These are phyloP conservation scores for Fusarium longipes DNA, from an alignment of 2,329 filamentous ascomycete species.

Conservation along the genomic window DNA sequence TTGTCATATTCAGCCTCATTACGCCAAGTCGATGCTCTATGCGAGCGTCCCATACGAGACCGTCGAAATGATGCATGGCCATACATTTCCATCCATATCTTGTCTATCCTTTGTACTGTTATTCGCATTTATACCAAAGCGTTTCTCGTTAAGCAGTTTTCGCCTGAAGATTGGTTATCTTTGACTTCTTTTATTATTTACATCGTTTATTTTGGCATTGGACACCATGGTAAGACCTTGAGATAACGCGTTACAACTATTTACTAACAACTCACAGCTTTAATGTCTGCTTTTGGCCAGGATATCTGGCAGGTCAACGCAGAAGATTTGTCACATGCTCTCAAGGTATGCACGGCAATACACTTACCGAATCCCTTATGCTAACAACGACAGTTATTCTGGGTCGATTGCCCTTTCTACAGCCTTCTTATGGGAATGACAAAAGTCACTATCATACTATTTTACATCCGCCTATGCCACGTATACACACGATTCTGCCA, in stretches of 20 bases:
- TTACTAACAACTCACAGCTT: background rate
- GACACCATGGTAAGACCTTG: background rate
- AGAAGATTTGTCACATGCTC: background rate
- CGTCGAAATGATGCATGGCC: conserved; percentile 16
- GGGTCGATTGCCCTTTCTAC: conserved; percentile 15
- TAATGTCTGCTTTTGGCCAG: conserved; percentile 20
- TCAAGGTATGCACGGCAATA: background rate
- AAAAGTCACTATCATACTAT: conserved; percentile 9
- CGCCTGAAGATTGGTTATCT: conserved; percentile 6
- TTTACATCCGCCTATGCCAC: conserved; percentile 16
- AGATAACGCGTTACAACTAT: accelerated
- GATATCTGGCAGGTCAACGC: conserved; percentile 14
- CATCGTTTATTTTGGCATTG: conserved; percentile 10
- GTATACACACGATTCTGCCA: conserved; percentile 13
- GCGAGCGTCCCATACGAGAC: conserved; percentile 12
- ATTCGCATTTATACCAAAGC: conserved; percentile 19
- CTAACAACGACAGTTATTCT: background rate
- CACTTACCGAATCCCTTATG: accelerated
- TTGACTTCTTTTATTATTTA: conserved; percentile 7
- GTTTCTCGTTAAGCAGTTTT: conserved; percentile 11
- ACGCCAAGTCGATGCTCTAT: conserved; percentile 2
- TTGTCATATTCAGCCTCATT: background rate
- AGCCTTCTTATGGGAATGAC: conserved; percentile 12
- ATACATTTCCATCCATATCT: conserved; percentile 10
- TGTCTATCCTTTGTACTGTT: conserved; percentile 5